phyloP scores from a whole-genome alignment of 2,329 filamentous ascomycete genomes.

The Penicillium corylophilum region DNA sequence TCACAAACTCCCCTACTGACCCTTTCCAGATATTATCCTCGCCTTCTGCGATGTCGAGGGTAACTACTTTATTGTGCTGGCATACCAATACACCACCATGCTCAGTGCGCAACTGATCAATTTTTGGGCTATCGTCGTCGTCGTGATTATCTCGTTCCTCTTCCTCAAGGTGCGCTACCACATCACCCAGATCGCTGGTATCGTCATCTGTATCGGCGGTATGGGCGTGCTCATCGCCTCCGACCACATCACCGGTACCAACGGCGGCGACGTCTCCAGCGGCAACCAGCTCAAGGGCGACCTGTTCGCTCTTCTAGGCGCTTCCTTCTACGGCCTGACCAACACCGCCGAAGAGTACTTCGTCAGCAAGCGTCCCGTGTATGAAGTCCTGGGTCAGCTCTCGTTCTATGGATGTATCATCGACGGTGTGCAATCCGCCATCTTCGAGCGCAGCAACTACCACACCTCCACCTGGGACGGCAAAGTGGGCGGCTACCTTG shows the following conservation, averaged over 20 bases:
- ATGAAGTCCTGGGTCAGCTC: slow-evolving; percentile 90
- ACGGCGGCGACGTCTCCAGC: slow-evolving; percentile 59
- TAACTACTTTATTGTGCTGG: slow-evolving; percentile 96
- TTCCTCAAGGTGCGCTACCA: slow-evolving; percentile 89
- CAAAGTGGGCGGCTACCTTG: slow-evolving; percentile 73
- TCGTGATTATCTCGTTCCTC: slow-evolving; percentile 79
- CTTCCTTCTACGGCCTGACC: slow-evolving; percentile 84
- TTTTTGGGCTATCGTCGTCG: slow-evolving; percentile 96
- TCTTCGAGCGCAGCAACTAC: slow-evolving; percentile 83
- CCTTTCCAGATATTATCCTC: slow-evolving; percentile 67
- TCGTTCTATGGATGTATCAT: slow-evolving; percentile 85
- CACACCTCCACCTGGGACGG: slow-evolving; percentile 62
- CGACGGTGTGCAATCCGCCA: slow-evolving; percentile 85
- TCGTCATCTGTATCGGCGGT: slow-evolving; percentile 86
- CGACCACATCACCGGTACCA: slow-evolving; percentile 76
- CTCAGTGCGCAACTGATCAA: slow-evolving; percentile 93
- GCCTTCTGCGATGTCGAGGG: slow-evolving; percentile 92
- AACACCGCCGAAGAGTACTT: slow-evolving; percentile 96
- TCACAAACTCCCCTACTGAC: neutral
- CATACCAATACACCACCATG: slow-evolving; percentile 89
- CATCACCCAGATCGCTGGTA: slow-evolving; percentile 78
- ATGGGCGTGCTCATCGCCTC: slow-evolving; percentile 83
- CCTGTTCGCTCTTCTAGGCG: slow-evolving; percentile 83
- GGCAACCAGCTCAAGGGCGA: slow-evolving; percentile 84
- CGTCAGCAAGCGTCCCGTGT: slow-evolving; percentile 79